Conservation (phyloP, 2,329 filamentous ascomycete species). For the Pezicula carpinea region DNA sequence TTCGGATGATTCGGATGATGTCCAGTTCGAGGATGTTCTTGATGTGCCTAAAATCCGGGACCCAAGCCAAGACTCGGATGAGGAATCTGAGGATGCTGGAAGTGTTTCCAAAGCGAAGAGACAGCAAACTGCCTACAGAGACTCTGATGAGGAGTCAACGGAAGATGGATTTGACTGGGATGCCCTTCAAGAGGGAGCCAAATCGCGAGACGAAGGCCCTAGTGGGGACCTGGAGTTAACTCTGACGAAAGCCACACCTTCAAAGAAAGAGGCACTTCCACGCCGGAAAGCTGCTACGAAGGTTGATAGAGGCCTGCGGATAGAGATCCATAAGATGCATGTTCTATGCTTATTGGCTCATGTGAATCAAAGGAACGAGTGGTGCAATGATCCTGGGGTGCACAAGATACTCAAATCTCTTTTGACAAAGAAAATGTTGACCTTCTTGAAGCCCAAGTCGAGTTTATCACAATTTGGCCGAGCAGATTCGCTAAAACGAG, state of each 20-base stretch:
- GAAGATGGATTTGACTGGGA: constrained; percentile 60
- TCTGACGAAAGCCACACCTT: constrained; percentile 13
- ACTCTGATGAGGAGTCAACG: constrained; percentile 49
- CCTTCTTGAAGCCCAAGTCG: constrained; percentile 63
- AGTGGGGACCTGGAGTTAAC: constrained; percentile 29
- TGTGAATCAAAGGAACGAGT: constrained; percentile 71
- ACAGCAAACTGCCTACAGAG: constrained; percentile 35
- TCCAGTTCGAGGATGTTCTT: constrained; percentile 28
- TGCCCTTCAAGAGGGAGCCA: constrained; percentile 44
- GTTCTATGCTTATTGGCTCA: constrained; percentile 79
- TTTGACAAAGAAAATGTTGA: constrained; percentile 60
- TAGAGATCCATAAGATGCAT: constrained; percentile 83
- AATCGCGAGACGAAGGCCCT: constrained; percentile 23
- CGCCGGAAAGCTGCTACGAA: constrained; percentile 39
- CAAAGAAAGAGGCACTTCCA: constrained; percentile 11
- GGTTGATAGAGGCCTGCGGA: constrained; percentile 50
- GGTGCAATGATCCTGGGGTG: constrained; percentile 75
- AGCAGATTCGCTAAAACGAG: constrained; percentile 73
- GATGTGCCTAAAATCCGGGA: constrained; percentile 21
- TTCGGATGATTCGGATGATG: constrained; percentile 11
- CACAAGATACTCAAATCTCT: constrained; percentile 63
- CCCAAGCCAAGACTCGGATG: constrained; percentile 14
- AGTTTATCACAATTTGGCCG: constrained; percentile 69
- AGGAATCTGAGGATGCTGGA: constrained; percentile 8
- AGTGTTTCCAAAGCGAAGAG: constrained; percentile 16